Conservation (phyloP, 2,329 filamentous ascomycete genomes). For the Ascosphaera apis region DNA sequence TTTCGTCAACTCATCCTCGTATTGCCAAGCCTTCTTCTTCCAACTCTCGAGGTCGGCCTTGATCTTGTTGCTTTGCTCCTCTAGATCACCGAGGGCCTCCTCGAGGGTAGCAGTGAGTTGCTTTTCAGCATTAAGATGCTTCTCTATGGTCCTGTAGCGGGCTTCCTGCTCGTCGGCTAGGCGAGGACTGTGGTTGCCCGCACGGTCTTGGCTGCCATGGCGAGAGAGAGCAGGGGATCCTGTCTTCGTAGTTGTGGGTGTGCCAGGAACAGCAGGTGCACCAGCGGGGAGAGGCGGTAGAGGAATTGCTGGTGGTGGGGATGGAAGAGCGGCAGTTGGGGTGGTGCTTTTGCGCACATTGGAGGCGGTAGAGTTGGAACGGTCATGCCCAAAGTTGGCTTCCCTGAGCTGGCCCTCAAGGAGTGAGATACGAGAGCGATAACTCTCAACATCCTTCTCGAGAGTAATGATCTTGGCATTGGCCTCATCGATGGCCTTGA, state of each 20-base stretch:
- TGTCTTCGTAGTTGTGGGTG: constrained; percentile 29
- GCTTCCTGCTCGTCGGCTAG: constrained; percentile 86
- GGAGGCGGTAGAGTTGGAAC: constrained; percentile 37
- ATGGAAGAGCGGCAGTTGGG: constrained; percentile 54
- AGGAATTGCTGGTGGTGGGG: constrained; percentile 87
- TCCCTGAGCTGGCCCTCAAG: constrained; percentile 43
- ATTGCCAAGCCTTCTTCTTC: constrained; percentile 59
- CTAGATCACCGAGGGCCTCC: constrained; percentile 82
- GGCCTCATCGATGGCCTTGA: constrained; percentile 56
- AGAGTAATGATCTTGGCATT: constrained; percentile 38
- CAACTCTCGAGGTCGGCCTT: constrained; percentile 76
- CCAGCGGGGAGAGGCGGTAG: constrained; percentile 59
- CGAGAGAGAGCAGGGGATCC: constrained; percentile 34
- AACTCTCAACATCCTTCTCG: constrained; percentile 42
- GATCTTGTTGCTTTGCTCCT: constrained; percentile 75
- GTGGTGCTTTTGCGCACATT: constrained; percentile 69
- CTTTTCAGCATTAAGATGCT: constrained; percentile 86
- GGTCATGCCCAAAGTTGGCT: constrained; percentile 23
- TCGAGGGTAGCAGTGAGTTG: constrained; percentile 89
- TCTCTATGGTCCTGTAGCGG: constrained; percentile 86
- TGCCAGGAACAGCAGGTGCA: constrained; percentile 21
- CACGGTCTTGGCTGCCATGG: constrained; percentile 61
- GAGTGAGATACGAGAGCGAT: constrained; percentile 32
- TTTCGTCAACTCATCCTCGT: constrained; percentile 38
- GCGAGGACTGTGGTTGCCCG: constrained; percentile 35